Evolutionary conservation across 2,329 filamentous ascomycete species (phyloP).

Genomic region (Arthrobotrys pseudoclavata): DNA sequence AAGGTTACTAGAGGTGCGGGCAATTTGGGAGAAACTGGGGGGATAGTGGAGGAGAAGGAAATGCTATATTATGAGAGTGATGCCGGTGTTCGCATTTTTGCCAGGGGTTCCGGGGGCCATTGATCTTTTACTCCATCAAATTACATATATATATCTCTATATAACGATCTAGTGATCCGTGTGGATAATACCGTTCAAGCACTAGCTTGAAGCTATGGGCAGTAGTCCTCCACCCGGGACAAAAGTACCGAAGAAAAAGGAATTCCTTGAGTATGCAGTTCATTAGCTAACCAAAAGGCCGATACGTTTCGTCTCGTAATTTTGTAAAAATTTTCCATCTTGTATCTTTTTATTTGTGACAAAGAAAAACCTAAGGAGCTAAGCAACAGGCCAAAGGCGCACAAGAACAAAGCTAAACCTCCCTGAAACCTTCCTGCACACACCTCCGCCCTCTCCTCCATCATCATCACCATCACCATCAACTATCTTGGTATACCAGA

Average conservation of each 20-base stretch:
- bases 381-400: slow-evolving; percentile 38
- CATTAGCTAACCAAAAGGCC: slow-evolving; percentile 2
- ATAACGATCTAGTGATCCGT: neutral
- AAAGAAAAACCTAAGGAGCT: neutral
- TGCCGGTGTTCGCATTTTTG: slow-evolving; percentile 88
- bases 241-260: slow-evolving; percentile 33
- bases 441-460: slow-evolving; percentile 8
- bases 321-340: slow-evolving; percentile 1
- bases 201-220: slow-evolving; percentile 6
- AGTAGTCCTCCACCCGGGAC: slow-evolving; percentile 14
- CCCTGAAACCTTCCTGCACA: slow-evolving; percentile 1
- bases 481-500: neutral
- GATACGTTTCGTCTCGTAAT: neutral
- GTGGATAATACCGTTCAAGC: slow-evolving; percentile 19
- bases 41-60: slow-evolving; percentile 74
- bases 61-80: slow-evolving; percentile 83
- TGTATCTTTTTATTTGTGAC: neutral
- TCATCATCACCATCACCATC: slow-evolving; percentile 1
- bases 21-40: slow-evolving; percentile 63
- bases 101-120: slow-evolving; percentile 72
- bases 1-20: slow-evolving; percentile 76
- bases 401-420: slow-evolving; percentile 12
- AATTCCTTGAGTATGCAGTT: slow-evolving; percentile 12
- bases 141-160: neutral
- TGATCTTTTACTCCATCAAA: neutral